These are phyloP conservation scores for Albizia julibrissin DNA, from an alignment of 306 rosid genomes.

Conservation along the genomic window DNA sequence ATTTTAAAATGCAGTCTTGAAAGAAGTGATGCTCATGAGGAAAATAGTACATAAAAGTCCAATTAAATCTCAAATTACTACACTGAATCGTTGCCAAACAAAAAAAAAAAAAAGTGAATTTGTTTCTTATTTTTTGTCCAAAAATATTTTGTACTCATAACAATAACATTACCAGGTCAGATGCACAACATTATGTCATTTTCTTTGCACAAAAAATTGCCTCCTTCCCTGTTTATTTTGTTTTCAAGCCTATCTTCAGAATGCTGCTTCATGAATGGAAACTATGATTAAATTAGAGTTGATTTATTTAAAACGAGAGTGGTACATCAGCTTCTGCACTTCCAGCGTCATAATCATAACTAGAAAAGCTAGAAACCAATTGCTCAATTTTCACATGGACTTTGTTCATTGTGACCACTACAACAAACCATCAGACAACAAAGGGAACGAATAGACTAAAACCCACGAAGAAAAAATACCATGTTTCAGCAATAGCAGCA, in stretches of 20 bases:
- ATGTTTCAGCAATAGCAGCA: slow-evolving; percentile 20
- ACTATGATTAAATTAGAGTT: background rate
- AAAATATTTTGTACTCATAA: background rate
- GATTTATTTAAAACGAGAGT: background rate
- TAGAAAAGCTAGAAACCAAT: background rate
- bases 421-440: background rate
- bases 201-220: background rate
- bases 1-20: background rate
- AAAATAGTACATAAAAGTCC: background rate
- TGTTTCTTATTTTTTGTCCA: background rate
- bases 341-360: background rate
- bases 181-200: background rate
- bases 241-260: background rate
- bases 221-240: background rate
- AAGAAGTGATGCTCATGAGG: background rate
- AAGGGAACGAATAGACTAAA: background rate
- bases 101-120: background rate
- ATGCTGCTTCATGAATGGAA: background rate
- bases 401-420: background rate
- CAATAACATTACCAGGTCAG: background rate
- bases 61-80: background rate
- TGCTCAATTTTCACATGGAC: background rate
- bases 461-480: background rate
- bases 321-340: background rate
- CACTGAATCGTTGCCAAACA: background rate